A percentile compares a stretch with the other conserved stretches of the same genome.
Evolutionary conservation across 2,329 filamentous ascomycete genomes (phyloP).

Genomic region (Arthrobotrys megalospora): DNA sequence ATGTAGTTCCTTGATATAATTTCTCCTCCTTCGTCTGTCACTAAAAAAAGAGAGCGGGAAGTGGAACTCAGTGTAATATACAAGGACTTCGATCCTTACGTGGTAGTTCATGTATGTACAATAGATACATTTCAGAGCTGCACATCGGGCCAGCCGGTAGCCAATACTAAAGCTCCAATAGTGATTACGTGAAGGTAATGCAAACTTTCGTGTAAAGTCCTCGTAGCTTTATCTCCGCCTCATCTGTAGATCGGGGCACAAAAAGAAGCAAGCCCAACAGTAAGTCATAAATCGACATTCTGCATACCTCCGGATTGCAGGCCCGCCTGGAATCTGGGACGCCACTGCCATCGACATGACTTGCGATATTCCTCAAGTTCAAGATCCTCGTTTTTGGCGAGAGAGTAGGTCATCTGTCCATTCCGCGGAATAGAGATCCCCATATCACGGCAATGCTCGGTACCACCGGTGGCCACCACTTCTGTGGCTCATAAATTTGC

Average conservation of each 20-base stretch:
- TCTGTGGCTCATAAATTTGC: constrained; percentile 23
- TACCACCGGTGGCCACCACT: constrained; percentile 15
- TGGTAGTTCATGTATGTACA: neutral
- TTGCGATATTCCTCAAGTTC: constrained; percentile 1
- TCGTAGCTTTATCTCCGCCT: constrained; percentile 29
- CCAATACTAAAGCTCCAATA: neutral
- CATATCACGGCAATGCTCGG: constrained; percentile 36
- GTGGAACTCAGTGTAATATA: neutral
- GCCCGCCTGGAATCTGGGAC: constrained; percentile 33
- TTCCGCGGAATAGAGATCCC: constrained; percentile 36
- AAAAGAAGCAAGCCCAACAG: constrained; percentile 1
- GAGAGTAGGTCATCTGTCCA: constrained; percentile 20
- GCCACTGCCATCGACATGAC: constrained; percentile 10
- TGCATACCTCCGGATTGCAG: constrained; percentile 31
- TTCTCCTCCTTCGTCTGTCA: constrained; percentile 1
- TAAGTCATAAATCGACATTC: constrained; percentile 31
- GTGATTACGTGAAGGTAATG: constrained; percentile 31
- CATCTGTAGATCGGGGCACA: neutral
- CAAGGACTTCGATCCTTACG: constrained; percentile 9
- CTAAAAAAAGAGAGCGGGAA: constrained; percentile 18
- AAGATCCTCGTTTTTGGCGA: constrained; percentile 13
- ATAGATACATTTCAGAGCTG: constrained; percentile 4
- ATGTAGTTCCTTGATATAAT: neutral
- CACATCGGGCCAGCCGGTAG: neutral
- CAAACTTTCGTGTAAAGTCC: constrained; percentile 24